Percentiles rank a stretch among this genome's conserved stretches.
Evolutionary conservation across 371 early-diverging fungal species (phyloP).

Genomic region (Mucor sp.): DNA sequence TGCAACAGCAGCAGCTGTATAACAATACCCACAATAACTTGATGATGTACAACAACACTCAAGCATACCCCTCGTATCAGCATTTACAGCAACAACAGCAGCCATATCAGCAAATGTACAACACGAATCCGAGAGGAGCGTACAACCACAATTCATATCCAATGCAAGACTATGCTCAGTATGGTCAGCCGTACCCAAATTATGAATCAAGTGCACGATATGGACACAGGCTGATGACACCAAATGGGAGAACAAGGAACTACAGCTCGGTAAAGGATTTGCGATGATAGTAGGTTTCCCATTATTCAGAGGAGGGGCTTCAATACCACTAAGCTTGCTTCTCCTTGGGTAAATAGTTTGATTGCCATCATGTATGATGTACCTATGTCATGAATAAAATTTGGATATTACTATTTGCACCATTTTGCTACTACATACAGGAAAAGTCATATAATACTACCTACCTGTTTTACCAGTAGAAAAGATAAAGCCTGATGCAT

Average conservation of each 20-base stretch:
- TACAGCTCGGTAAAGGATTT: slow-evolving; percentile 9
- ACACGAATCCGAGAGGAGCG: not conserved
- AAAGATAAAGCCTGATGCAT: too few species aligned
- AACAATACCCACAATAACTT: not conserved
- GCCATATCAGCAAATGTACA: not conserved
- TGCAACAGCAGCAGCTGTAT: not conserved
- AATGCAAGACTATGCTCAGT: not conserved
- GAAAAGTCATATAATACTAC: too few species aligned
- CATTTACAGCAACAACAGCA: not conserved
- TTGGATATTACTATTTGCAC: too few species aligned
- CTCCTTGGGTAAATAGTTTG: too few species aligned
- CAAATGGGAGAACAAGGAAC: not conserved
- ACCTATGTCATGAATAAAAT: too few species aligned
- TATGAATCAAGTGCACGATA: not conserved
- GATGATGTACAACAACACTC: not conserved
- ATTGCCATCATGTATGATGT: too few species aligned
- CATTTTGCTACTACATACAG: too few species aligned
- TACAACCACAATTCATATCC: not conserved
- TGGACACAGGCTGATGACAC: not conserved
- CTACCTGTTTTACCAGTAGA: too few species aligned
- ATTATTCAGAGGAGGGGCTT: not conserved
- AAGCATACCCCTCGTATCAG: not conserved
- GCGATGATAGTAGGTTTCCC: not conserved
- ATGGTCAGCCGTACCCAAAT: not conserved
- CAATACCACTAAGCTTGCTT: too few species aligned